These are phyloP conservation scores for Sistotremastrum niveocremeum DNA, from an alignment of 768 basidiomycete genomes.

Conservation along the genomic window DNA sequence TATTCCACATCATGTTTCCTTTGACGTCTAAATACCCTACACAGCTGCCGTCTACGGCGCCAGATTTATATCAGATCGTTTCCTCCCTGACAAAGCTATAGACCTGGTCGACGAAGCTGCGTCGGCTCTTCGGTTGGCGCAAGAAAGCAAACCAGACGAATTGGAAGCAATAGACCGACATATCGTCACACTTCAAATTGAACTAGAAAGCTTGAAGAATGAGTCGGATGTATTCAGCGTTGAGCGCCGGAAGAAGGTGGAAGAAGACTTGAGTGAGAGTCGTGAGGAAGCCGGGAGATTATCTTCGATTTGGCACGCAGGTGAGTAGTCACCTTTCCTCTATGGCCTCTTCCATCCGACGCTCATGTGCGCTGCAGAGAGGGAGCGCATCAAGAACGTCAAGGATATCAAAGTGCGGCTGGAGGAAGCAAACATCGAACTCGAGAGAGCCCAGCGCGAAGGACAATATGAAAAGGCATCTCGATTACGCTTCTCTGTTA, in stretches of 20 bases:
- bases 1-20: background rate
- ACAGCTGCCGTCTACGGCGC: constrained; percentile 73
- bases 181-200: constrained; percentile 79
- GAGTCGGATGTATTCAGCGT: constrained; percentile 76
- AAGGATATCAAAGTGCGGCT: constrained; percentile 63
- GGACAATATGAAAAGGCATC: constrained; percentile 80
- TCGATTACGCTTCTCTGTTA: constrained; percentile 69
- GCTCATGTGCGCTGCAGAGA: constrained; percentile 29
- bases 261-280: constrained; percentile 45
- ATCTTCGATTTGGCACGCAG: constrained; percentile 60
- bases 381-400: constrained; percentile 49
- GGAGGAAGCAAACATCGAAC: constrained; percentile 72
- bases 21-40: background rate
- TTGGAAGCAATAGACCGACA: constrained; percentile 73
- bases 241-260: constrained; percentile 56
- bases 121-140: constrained; percentile 72
- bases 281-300: constrained; percentile 48
- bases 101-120: constrained; percentile 92
- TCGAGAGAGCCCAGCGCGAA: constrained; percentile 80
- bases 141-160: constrained; percentile 79
- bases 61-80: constrained; percentile 78
- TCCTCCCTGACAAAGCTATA: constrained; percentile 83
- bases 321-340: constrained; percentile 21
- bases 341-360: background rate
- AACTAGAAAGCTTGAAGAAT: constrained; percentile 79